Evolutionary conservation across 1,284 basidiomycete genomes (phyloP).

Genomic region (Moniliella sp.): DNA sequence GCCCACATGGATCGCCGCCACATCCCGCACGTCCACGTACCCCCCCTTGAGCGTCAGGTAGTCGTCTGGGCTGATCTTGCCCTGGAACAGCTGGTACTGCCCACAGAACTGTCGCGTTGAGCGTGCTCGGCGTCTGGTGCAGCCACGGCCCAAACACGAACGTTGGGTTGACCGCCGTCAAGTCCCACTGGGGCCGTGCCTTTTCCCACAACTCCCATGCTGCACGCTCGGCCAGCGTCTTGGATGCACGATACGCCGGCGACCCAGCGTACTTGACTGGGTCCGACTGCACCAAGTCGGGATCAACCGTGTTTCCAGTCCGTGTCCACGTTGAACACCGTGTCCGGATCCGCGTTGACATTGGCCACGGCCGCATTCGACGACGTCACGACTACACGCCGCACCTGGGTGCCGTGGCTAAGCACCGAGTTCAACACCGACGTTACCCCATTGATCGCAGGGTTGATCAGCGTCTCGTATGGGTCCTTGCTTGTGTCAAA

Average conservation of each 20-base stretch:
- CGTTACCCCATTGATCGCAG: conserved; percentile 46
- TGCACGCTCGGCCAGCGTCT: conserved; percentile 48
- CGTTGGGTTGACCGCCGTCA: conserved; percentile 11
- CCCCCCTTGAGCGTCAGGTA: conserved; percentile 26
- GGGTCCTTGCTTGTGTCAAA: too few relatives aligned
- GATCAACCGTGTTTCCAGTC: conserved; percentile 49
- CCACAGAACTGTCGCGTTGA: conserved; percentile 41
- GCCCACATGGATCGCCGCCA: conserved; percentile 43
- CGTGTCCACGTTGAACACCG: conserved; percentile 17
- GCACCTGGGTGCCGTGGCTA: conserved; percentile 39
- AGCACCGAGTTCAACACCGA: conserved; percentile 43
- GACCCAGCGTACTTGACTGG: conserved; percentile 30
- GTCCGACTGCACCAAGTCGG: conserved; percentile 33
- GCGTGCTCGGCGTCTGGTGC: conserved; percentile 39
- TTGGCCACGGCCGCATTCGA: conserved; percentile 42
- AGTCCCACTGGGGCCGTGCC: conserved; percentile 11
- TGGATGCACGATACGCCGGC: conserved; percentile 39
- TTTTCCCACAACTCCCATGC: conserved; percentile 33
- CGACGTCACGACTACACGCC: conserved; percentile 47
- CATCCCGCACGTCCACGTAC: conserved; percentile 47
- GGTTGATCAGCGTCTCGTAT: conserved; percentile 41
- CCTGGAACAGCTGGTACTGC: conserved; percentile 35
- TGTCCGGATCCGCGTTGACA: conserved; percentile 9
- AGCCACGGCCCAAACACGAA: conserved; percentile 36
- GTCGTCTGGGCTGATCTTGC: conserved; percentile 28